Evolutionary conservation across 2,329 filamentous ascomycete species (phyloP).

Genomic region (Fusarium siculi): DNA sequence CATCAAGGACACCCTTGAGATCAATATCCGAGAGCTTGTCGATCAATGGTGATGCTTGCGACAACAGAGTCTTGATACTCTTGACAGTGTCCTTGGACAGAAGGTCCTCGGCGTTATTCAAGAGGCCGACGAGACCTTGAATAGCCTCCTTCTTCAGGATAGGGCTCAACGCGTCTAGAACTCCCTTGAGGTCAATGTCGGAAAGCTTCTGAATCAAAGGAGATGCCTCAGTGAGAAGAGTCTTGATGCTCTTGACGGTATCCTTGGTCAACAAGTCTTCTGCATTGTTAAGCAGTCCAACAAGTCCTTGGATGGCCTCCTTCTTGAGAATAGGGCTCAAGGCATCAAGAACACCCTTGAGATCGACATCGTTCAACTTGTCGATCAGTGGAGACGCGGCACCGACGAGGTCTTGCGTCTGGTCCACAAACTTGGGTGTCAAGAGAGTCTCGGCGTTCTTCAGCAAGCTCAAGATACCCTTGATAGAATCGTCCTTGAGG

Average conservation of each 20-base stretch:
- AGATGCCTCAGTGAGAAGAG: not conserved
- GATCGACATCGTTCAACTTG: slow-evolving; percentile 16
- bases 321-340: slow-evolving; percentile 14
- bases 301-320: slow-evolving; percentile 10
- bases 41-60: slow-evolving; percentile 28
- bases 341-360: slow-evolving; percentile 15
- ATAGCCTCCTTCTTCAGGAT: slow-evolving; percentile 19
- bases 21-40: slow-evolving; percentile 48
- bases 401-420: slow-evolving; percentile 33
- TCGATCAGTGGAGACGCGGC: slow-evolving; percentile 18
- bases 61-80: not conserved
- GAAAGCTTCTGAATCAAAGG: slow-evolving; percentile 5
- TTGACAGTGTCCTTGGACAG: slow-evolving; percentile 10
- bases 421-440: slow-evolving; percentile 37
- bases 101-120: slow-evolving; percentile 7
- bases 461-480: slow-evolving; percentile 43
- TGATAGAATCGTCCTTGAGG: slow-evolving; percentile 40
- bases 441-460: slow-evolving; percentile 48
- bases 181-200: slow-evolving; percentile 1
- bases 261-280: slow-evolving; percentile 8
- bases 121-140: not conserved
- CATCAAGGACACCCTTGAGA: slow-evolving; percentile 46
- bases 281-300: slow-evolving; percentile 1
- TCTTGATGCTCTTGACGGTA: slow-evolving; percentile 18
- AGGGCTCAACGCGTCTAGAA: not conserved